Conservation (phyloP, 2,329 filamentous ascomycete species). For the Emmonsiellopsis sp. region DNA sequence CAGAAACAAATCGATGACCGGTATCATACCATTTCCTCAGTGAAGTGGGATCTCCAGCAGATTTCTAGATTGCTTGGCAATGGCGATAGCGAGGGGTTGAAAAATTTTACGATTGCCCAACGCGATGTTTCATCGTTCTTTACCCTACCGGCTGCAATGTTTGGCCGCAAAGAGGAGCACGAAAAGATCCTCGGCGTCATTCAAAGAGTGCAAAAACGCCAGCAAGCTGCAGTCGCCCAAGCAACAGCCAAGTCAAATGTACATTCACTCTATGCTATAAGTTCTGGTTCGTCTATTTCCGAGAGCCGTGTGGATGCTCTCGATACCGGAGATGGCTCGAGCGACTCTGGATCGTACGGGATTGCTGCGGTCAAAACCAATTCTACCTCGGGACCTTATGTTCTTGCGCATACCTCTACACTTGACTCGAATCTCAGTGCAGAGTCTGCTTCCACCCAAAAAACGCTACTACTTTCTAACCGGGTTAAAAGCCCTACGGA, state of each 20-base stretch:
- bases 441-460: conserved; percentile 27
- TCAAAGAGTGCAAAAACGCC: conserved; percentile 62
- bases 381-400: conserved; percentile 13
- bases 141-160: conserved; percentile 69
- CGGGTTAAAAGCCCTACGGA: conserved; percentile 29
- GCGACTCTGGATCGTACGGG: conserved; percentile 42
- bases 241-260: conserved; percentile 20
- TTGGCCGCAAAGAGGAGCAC: conserved; percentile 67
- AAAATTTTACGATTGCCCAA: conserved; percentile 66
- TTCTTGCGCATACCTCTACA: conserved; percentile 18
- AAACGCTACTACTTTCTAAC: conserved; percentile 14
- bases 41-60: conserved; percentile 68
- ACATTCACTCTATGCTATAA: conserved; percentile 39
- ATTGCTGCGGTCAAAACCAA: conserved; percentile 26
- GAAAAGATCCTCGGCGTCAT: conserved; percentile 63
- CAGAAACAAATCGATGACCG: conserved; percentile 78
- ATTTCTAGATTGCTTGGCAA: conserved; percentile 66
- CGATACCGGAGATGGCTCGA: conserved; percentile 45
- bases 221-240: conserved; percentile 33
- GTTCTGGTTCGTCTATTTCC: conserved; percentile 45
- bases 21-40: conserved; percentile 79
- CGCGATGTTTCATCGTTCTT: conserved; percentile 90
- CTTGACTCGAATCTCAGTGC: conserved; percentile 27
- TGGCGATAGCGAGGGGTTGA: conserved; percentile 62
- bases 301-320: conserved; percentile 40